These are phyloP conservation scores for Salinomyces thailandicus DNA, from an alignment of 2,329 filamentous ascomycete genomes.

Conservation along the genomic window DNA sequence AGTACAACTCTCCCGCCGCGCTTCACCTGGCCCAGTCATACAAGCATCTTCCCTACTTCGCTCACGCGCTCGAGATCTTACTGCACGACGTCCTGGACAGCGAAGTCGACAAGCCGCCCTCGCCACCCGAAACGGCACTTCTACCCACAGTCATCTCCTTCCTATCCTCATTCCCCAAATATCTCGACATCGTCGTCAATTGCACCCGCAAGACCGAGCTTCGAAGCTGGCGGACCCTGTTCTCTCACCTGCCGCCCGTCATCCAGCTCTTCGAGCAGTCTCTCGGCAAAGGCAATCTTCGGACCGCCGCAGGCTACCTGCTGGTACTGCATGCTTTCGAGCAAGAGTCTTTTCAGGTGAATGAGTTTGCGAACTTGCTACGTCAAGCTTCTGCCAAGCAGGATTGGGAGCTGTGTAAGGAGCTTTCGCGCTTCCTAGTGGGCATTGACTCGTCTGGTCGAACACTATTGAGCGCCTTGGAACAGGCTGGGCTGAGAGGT, in stretches of 20 bases:
- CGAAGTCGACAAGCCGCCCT: conserved; percentile 62
- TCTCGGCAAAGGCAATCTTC: conserved; percentile 70
- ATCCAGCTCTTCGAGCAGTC: conserved; percentile 91
- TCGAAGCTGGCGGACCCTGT: conserved; percentile 87
- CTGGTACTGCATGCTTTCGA: conserved; percentile 74
- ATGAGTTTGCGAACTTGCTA: conserved; percentile 67
- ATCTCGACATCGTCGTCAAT: conserved; percentile 90
- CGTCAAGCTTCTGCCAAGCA: conserved; percentile 69
- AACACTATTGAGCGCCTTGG: conserved; percentile 63
- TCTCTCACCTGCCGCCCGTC: conserved; percentile 80
- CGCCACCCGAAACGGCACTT: conserved; percentile 36
- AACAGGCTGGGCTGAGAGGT: conserved; percentile 17
- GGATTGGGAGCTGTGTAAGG: conserved; percentile 93
- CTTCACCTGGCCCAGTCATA: conserved; percentile 76
- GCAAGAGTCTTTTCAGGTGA: conserved; percentile 38
- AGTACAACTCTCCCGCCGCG: conserved; percentile 69
- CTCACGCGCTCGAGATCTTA: conserved; percentile 83
- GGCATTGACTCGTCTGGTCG: conserved; percentile 81
- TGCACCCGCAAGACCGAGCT: conserved; percentile 96
- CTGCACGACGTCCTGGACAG: conserved; percentile 90
- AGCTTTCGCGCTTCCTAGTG: conserved; percentile 87
- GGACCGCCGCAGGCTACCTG: conserved; percentile 94
- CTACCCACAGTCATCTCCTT: conserved; percentile 44
- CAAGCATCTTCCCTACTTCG: conserved; percentile 77
- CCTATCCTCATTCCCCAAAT: conserved; percentile 54